A percentile compares a stretch with the other conserved stretches of the same genome.
These are phyloP conservation scores for Sisymbrium altissimum DNA, from an alignment of 345 rosid species.

Conservation along the genomic window DNA sequence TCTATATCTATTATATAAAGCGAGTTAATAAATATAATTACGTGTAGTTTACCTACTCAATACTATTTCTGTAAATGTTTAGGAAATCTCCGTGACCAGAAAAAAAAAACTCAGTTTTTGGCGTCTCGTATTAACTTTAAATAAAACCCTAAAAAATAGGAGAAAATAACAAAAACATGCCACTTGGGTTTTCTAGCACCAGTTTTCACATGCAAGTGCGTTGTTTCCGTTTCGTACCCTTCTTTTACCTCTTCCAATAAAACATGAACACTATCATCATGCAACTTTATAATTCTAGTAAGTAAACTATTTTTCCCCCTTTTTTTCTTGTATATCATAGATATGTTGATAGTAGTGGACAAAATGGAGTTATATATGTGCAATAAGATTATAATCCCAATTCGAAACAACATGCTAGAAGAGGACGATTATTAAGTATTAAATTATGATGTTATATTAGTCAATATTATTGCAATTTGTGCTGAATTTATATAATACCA, in stretches of 20 bases:
- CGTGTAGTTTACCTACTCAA: neutral
- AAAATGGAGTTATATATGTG: neutral
- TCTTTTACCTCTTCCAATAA: constrained; percentile 25
- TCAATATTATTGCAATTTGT: neutral
- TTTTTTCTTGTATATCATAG: neutral
- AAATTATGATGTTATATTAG: neutral
- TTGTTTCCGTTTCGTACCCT: constrained; percentile 8
- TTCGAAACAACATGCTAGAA: neutral
- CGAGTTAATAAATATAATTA: neutral
- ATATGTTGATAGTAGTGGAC: neutral
- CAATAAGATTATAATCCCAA: neutral
- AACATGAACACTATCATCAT: constrained; percentile 6
- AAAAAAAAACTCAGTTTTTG: neutral
- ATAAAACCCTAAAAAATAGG: neutral
- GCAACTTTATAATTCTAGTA: constrained; percentile 3
- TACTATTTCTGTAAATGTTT: neutral
- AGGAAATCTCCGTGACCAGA: neutral
- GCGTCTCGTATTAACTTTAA: neutral
- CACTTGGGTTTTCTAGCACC: constrained; percentile 23
- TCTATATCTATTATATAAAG: neutral
- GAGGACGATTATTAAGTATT: neutral
- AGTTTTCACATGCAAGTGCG: constrained; percentile 26
- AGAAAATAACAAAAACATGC: constrained; percentile 21
- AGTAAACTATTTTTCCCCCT: neutral
- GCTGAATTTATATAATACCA: neutral